Conservation (phyloP, 176 grass and related monocot genomes). For the Raddia distichophylla region DNA sequence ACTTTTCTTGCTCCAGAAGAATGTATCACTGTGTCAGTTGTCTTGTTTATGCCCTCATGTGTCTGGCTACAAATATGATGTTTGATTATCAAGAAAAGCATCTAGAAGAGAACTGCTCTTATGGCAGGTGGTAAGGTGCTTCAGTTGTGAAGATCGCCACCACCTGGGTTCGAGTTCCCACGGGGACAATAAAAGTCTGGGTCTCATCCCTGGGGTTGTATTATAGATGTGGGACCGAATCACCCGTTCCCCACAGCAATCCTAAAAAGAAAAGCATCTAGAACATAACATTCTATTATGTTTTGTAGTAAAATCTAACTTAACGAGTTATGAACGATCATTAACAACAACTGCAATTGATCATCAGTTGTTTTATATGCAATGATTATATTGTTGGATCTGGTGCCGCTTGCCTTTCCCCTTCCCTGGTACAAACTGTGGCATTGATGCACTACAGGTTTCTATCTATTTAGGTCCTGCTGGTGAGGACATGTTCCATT, state of each 20-base stretch:
- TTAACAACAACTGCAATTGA: slow-evolving; percentile 1
- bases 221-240: too few species aligned
- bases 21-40: neutral
- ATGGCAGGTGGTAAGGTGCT: too few species aligned
- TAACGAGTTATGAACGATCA: neutral
- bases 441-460: slow-evolving; percentile 26
- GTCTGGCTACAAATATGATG: slow-evolving; percentile 17
- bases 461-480: slow-evolving; percentile 55
- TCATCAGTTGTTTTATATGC: neutral
- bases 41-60: slow-evolving; percentile 13
- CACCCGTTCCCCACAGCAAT: too few species aligned
- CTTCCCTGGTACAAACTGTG: neutral
- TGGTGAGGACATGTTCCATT: slow-evolving; percentile 74
- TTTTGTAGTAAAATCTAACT: neutral
- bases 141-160: too few species aligned
- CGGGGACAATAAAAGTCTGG: too few species aligned
- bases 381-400: neutral
- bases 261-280: slow-evolving; percentile 11
- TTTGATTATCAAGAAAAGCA: slow-evolving; percentile 34
- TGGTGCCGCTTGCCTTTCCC: neutral
- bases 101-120: neutral
- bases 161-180: too few species aligned
- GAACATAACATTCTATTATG: neutral
- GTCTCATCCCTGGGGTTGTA: too few species aligned
- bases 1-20: neutral